A percentile compares a stretch with the other conserved stretches of the same genome.
Evolutionary conservation across 345 rosid species (phyloP).

Genomic region (Linum usitatissimum): DNA sequence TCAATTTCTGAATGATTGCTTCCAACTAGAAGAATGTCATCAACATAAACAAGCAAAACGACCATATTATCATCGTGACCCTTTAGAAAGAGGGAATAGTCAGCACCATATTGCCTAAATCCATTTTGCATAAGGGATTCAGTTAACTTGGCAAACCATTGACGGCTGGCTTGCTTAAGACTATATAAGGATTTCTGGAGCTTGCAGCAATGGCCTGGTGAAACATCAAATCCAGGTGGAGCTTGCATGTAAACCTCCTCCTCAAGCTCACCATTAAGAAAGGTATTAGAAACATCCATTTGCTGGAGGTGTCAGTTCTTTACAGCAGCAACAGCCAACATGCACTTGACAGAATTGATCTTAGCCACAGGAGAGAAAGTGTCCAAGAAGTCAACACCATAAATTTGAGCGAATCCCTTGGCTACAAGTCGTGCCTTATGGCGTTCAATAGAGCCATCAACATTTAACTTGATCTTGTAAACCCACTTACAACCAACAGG

Average conservation of each 20-base stretch:
- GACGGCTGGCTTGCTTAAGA: background rate
- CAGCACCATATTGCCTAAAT: background rate
- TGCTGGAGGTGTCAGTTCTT: background rate
- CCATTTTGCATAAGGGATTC: background rate
- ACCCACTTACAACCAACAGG: no score
- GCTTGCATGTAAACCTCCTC: background rate
- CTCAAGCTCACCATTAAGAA: background rate
- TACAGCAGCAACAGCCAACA: background rate
- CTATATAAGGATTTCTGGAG: background rate
- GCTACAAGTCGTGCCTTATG: background rate
- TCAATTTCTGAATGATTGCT: no score
- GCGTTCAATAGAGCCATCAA: background rate
- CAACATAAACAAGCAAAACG: no score
- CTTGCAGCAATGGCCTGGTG: no score
- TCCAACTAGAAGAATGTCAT: no score
- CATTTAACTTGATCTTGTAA: background rate
- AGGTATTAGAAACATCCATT: background rate
- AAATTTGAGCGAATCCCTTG: no score
- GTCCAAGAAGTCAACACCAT: no score
- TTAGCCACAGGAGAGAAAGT: no score
- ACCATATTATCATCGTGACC: no score
- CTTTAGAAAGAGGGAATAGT: background rate
- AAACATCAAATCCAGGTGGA: no score
- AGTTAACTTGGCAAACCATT: background rate
- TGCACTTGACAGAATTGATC: no score